phyloP scores from a whole-genome alignment of 495 filamentous ascomycete species.

The Penicillium ochrochloron region DNA sequence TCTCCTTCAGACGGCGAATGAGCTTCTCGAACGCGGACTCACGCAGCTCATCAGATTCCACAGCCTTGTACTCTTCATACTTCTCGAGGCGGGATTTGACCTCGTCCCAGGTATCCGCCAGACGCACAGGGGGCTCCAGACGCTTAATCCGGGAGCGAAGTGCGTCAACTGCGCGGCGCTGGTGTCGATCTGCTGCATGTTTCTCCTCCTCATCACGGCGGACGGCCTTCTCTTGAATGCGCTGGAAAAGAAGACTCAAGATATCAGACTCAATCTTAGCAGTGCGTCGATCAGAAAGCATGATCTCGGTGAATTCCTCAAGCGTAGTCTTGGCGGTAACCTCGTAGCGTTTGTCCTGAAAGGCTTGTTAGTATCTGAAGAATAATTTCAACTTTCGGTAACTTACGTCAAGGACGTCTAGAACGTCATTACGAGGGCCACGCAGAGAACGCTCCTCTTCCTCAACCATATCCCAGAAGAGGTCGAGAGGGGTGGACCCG shows the following conservation, averaged over 20 bases:
- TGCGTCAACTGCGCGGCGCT: constrained; percentile 82
- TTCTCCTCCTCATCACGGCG: constrained; percentile 83
- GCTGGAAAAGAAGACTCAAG: constrained; percentile 77
- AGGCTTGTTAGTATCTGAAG: constrained; percentile 26
- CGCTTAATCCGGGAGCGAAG: constrained; percentile 89
- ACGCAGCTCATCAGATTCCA: constrained; percentile 81
- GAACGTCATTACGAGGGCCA: constrained; percentile 77
- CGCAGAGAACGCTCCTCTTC: constrained; percentile 88
- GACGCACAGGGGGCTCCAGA: constrained; percentile 80
- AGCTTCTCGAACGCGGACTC: constrained; percentile 89
- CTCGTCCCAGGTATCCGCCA: constrained; percentile 83
- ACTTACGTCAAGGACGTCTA: constrained; percentile 89
- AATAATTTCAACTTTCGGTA: not conserved
- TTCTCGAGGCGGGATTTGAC: constrained; percentile 77
- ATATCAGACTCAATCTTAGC: constrained; percentile 79
- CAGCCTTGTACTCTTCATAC: constrained; percentile 78
- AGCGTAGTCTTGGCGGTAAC: constrained; percentile 83
- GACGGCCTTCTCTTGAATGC: constrained; percentile 80
- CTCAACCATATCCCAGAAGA: constrained; percentile 97
- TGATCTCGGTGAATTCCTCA: constrained; percentile 78
- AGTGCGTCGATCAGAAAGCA: constrained; percentile 84
- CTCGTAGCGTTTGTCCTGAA: constrained; percentile 86
- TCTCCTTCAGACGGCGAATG: constrained; percentile 85
- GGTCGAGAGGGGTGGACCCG: constrained; percentile 88
- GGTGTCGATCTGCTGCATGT: constrained; percentile 78